phyloP scores from a whole-genome alignment of 768 basidiomycete species.

The Leccinum subgranulosum region DNA sequence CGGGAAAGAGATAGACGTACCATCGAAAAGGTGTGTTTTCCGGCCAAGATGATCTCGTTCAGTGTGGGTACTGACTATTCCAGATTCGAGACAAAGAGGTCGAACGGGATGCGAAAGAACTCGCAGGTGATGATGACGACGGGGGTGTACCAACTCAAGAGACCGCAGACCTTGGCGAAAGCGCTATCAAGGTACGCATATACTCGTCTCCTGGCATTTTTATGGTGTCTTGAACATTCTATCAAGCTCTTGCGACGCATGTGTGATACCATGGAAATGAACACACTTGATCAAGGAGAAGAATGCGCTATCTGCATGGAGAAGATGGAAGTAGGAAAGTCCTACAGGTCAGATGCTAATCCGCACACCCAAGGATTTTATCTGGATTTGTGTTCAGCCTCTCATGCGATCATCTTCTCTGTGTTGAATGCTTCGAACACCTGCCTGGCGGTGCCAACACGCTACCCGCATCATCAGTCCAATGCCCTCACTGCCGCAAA shows the following conservation, averaged over 20 bases:
- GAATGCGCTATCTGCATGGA: slow-evolving; percentile 22
- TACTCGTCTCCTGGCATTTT: neutral
- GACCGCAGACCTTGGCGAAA: slow-evolving; percentile 8
- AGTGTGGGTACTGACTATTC: neutral
- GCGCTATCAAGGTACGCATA: slow-evolving; percentile 8
- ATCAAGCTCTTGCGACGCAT: slow-evolving; percentile 13
- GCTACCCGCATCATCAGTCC: slow-evolving; percentile 8
- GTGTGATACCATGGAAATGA: slow-evolving; percentile 20
- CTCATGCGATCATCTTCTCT: slow-evolving; percentile 17
- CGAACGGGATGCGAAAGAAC: slow-evolving; percentile 13
- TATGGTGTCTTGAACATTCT: neutral
- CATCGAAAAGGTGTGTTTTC: too few relatives aligned
- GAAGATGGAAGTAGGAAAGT: slow-evolving; percentile 13
- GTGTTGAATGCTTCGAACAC: slow-evolving; percentile 11
- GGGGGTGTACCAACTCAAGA: neutral
- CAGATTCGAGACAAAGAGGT: slow-evolving; percentile 18
- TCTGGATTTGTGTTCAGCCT: slow-evolving; percentile 8
- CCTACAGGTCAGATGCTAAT: slow-evolving; percentile 16
- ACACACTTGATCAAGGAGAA: slow-evolving; percentile 19
- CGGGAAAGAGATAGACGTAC: too few relatives aligned
- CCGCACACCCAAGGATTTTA: neutral
- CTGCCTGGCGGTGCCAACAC: neutral
- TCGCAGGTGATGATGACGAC: neutral
- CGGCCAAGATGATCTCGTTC: neutral
- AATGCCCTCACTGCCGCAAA: slow-evolving; percentile 20